Conservation (phyloP, 208 protist species). For the Leishmania martiniquensis region DNA sequence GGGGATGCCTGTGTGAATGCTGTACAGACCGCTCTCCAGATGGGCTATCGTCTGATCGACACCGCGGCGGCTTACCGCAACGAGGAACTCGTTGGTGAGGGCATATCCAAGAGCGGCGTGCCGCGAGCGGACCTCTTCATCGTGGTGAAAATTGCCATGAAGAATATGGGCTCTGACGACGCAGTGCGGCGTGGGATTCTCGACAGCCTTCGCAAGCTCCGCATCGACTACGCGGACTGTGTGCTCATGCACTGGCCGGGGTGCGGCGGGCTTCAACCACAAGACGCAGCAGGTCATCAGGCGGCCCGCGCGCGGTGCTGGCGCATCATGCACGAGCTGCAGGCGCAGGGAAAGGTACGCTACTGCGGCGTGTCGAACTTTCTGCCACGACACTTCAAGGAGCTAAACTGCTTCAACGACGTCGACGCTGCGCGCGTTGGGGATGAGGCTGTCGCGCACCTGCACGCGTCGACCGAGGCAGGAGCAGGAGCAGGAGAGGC, state of each 20-base stretch:
- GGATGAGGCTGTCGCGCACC: neutral
- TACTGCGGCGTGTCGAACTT: constrained; percentile 87
- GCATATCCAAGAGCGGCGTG: constrained; percentile 63
- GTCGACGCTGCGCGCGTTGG: neutral
- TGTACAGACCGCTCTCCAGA: constrained; percentile 52
- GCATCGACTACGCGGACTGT: constrained; percentile 73
- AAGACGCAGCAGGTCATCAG: constrained; percentile 48
- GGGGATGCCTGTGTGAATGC: constrained; percentile 57
- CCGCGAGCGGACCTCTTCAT: constrained; percentile 67
- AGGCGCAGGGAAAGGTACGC: constrained; percentile 54
- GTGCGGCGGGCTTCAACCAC: constrained; percentile 53
- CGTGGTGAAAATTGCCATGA: constrained; percentile 78
- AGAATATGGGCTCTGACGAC: constrained; percentile 50
- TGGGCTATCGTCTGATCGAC: constrained; percentile 86
- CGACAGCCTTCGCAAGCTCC: constrained; percentile 60
- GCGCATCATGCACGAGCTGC: constrained; percentile 56
- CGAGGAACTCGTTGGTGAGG: constrained; percentile 69
- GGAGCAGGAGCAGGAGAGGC: neutral
- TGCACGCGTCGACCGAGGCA: neutral
- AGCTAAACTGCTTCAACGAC: constrained; percentile 32
- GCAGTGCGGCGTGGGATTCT: constrained; percentile 43
- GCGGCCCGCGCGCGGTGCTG: constrained; percentile 71
- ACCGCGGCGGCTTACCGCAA: constrained; percentile 85
- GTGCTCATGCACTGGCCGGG: constrained; percentile 89
- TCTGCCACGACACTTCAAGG: constrained; percentile 68